Conservation (phyloP, 495 filamentous ascomycete genomes). For the Clavariopsis aquatica region DNA sequence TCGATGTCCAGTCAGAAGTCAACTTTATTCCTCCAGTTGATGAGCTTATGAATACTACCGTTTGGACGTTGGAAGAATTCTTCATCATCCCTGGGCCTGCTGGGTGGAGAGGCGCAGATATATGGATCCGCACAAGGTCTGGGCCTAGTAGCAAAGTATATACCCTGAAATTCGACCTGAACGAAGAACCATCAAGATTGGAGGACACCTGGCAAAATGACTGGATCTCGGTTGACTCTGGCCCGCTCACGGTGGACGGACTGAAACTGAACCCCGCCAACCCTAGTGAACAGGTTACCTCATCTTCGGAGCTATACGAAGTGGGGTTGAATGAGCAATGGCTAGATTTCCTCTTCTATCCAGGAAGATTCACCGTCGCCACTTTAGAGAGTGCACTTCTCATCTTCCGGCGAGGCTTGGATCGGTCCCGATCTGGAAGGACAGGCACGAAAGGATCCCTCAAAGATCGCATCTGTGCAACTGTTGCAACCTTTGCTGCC, state of each 20-base stretch:
- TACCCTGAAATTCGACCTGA: slow-evolving; percentile 53
- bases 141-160: slow-evolving; percentile 71
- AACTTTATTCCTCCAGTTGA: slow-evolving; percentile 67
- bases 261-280: slow-evolving; percentile 35
- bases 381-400: slow-evolving; percentile 80
- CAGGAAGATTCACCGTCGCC: slow-evolving; percentile 71
- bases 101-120: slow-evolving; percentile 57
- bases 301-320: slow-evolving; percentile 5
- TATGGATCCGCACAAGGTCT: slow-evolving; percentile 87
- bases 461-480: slow-evolving; percentile 67
- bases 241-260: slow-evolving; percentile 37
- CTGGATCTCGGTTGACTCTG: slow-evolving; percentile 69
- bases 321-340: slow-evolving; percentile 39
- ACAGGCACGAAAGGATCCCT: slow-evolving; percentile 52
- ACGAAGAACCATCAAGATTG: slow-evolving; percentile 42
- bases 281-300: slow-evolving; percentile 36
- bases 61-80: slow-evolving; percentile 87
- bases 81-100: slow-evolving; percentile 56
- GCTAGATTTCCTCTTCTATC: slow-evolving; percentile 69
- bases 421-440: slow-evolving; percentile 3
- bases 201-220: slow-evolving; percentile 61
- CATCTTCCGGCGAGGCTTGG: slow-evolving; percentile 56
- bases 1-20: slow-evolving; percentile 65
- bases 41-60: slow-evolving; percentile 57
- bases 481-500: slow-evolving; percentile 65